Evolutionary conservation across 371 early-diverging fungal species (phyloP), one percentile per base, ranked within the genome.

Genomic region (Actinomucor elegans): DNA sequence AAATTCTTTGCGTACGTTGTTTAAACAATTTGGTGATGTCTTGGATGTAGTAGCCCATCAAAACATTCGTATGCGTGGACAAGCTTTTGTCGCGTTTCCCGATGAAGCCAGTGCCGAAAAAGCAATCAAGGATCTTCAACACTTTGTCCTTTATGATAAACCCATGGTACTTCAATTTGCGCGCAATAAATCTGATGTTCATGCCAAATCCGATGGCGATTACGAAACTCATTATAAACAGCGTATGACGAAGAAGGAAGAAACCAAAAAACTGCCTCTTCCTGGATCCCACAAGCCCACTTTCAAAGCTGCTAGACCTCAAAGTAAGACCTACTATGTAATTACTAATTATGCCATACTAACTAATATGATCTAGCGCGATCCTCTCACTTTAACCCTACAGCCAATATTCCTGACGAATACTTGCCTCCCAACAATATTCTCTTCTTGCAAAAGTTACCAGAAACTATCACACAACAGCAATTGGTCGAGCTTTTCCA

Each of bases 381-480:
- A n/a, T 23, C 48, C 14, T 9, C 35, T 20, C 56, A 43, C 31
- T 44, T 43, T 11, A 57, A 63, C 21, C 58, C 64, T 29, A 58
- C 80, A 32, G 68, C 78, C 17, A 71, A 72, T 59, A 73, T 81
- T 54, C 79, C 90, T 31, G 93, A 91, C 42, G 92, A 87, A 47
- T 82, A 81, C 27, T 64, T 84, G 33, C 87, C 88, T 31, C 89
- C 94, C 36, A 94, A 92, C 80, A 80, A 78, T 40, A 94, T 94
- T 68, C 77, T 98, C 27, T 96, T 97, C 75, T 74, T 98, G 46
- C 90, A 94, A 55, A 91, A 94, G 57, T 64, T 98, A 38, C 95
- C 97, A 1, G 76, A 81, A 17, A 88, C 83, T 9, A 74, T 83
- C n/a, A 77, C 86, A 15, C 84, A 79, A 20, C 72, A 78, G 6